Percentiles rank a stretch among this genome's conserved stretches.
phyloP scores from a whole-genome alignment of 2,329 filamentous ascomycete species.

The Aspergillus sojae region DNA sequence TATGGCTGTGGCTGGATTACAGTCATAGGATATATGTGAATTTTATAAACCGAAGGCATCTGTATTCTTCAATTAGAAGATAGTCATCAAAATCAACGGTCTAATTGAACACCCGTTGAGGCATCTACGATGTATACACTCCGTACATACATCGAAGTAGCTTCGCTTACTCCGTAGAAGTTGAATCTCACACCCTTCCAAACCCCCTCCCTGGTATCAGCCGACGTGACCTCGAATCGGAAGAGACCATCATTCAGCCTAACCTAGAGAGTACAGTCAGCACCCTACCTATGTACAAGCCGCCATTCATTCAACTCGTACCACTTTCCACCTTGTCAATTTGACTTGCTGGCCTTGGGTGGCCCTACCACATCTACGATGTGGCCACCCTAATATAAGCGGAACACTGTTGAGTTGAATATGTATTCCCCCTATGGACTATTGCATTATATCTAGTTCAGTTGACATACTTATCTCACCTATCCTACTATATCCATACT shows the following conservation, averaged over 20 bases:
- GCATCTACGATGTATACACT: not conserved
- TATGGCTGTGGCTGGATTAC: conserved; percentile 13
- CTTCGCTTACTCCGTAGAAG: too few relatives aligned
- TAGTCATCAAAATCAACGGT: not conserved
- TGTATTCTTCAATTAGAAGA: not conserved
- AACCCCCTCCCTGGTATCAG: not conserved
- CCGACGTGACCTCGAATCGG: not conserved
- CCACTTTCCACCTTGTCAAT: not conserved
- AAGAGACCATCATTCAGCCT: not conserved
- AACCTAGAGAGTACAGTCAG: not conserved
- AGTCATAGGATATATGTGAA: not conserved
- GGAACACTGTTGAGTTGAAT: not conserved
- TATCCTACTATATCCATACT: not conserved
- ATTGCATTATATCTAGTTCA: not conserved
- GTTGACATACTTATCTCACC: not conserved
- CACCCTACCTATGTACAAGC: not conserved
- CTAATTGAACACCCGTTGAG: not conserved
- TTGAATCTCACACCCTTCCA: not conserved
- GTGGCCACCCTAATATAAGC: not conserved
- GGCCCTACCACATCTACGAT: not conserved
- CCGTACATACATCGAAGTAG: not conserved
- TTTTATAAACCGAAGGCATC: not conserved
- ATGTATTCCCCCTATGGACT: not conserved
- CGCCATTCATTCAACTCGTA: not conserved
- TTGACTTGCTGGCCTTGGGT: not conserved